Base-by-base conservation (phyloP, 2,329 filamentous ascomycete species). In the Fulvia fulva region DNA sequence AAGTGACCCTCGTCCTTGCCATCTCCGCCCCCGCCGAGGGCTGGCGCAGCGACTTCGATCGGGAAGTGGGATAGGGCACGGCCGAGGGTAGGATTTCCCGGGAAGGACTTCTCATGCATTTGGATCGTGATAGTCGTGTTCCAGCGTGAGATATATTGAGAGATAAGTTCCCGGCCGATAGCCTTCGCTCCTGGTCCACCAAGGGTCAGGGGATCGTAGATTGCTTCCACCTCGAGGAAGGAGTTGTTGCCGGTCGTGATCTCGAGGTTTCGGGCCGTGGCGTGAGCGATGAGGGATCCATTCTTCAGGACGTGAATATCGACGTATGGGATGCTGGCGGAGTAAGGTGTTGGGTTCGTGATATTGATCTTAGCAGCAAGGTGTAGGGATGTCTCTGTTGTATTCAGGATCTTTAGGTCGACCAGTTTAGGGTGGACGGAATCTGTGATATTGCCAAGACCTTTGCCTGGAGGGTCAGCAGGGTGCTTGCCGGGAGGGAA, bases 341-440 rank as follows among this genome's bases (percentile, higher is more conserved):
- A 87, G 72, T 97, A 97, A 3, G 87, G 82, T 0, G 92, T 96
- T 1, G 93, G 92, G 69, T 99, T 99, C 3, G 90, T 95, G 60
- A 96, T 81, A 70, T 94, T 96, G 68, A 96, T 81, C 41, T 79
- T 76, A 14, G 89, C 88, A 68, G 86, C 80, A 34, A 97, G 76
- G 21, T 82, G 84, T 49, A 97, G 79, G 3, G 88, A 88, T 2
- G 85, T 84, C 34, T 82, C 77, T 1, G 87, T 87, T 0, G 91
- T 95, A 56, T 88, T 84, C 43, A 88, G 70, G 57, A 97, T 84
- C 63, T 82, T 81, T 34, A 97, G 75, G 60, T 88, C 85, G 56
- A 85, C 85, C 58, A 96, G 78, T 66, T 86, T 82, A 16, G 90
- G 89, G 41, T 77, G 75, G 34, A 86, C 59, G 22, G 50, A 41